Base-by-base conservation (phyloP, 169 alveolate species). In the Pseudocohnilembus persalinus region DNA sequence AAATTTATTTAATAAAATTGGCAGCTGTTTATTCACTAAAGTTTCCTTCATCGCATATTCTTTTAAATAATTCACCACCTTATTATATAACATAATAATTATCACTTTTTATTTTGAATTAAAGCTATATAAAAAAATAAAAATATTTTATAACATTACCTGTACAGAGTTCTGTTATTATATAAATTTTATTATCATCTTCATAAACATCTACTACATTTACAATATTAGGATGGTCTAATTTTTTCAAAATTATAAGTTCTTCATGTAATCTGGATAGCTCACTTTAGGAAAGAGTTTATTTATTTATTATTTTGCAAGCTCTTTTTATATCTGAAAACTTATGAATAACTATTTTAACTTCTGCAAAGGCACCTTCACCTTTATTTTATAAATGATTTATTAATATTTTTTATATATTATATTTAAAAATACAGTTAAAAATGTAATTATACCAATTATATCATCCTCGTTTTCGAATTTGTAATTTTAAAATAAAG, bases 131-230 rank as follows among this genome's bases (percentile, higher is more conserved):
- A 49, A 4, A 49, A 20, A 20, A 11, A 49, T 49, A 11, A 11
- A 49, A 11, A 11, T 49, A 11, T 49, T 11, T 49, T 49, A 49
- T 11, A 11, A 11, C 4, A 4, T 20, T 49, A 49, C 68, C 92
- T 28, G 90, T 83, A 79, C 97, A 93, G 30, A 89, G 88, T 90
- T 94, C 97, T 76, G 92, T 87, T 25, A 93, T 83, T 29, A 93
- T 88, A 76, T 90, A 91, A 73, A 90, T 84, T 68, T 90, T 81
- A 75, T 77, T 87, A 33, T 80, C 84, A 83, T 94, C 95, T 87
- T 94, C 87, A 78, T 89, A 91, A 76, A 89, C 88, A 68, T 93
- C 96, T 81, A 88, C 81, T 32, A 92, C 74, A 83, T 90, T 49
- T 11, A 49, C 68, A 29, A 84, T 84, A 35, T 84, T 84, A 25